Conservation (phyloP, 2,329 filamentous ascomycete genomes). For the Westerdykella sp. region DNA sequence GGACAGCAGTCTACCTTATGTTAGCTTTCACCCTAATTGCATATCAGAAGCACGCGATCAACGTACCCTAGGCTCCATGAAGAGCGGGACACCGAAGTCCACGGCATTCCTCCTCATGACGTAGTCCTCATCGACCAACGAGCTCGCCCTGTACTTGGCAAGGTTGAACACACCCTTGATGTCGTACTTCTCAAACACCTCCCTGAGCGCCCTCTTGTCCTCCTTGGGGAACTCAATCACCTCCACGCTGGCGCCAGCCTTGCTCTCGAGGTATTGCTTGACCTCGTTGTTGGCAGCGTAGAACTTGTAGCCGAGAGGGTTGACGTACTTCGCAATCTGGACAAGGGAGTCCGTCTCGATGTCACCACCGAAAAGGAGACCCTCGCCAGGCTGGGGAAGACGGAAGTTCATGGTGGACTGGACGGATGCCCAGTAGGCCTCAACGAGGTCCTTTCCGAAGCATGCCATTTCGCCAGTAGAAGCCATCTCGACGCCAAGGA, state of each 20-base stretch:
- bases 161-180: slow-evolving; percentile 96
- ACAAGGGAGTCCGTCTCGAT: slow-evolving; percentile 63
- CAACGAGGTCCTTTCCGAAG: slow-evolving; percentile 91
- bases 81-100: slow-evolving; percentile 94
- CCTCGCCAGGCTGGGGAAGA: slow-evolving; percentile 87
- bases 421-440: slow-evolving; percentile 95
- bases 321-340: slow-evolving; percentile 77
- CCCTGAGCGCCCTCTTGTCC: slow-evolving; percentile 88
- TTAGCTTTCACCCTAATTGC: slow-evolving; percentile 12
- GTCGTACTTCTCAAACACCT: slow-evolving; percentile 95
- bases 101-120: slow-evolving; percentile 98
- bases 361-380: slow-evolving; percentile 90
- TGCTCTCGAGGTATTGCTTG: slow-evolving; percentile 74
- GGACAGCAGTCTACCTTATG: slow-evolving; percentile 69
- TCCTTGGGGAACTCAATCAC: slow-evolving; percentile 95
- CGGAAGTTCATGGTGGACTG: slow-evolving; percentile 99
- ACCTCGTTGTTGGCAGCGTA: slow-evolving; percentile 77
- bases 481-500: slow-evolving; percentile 96
- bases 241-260: slow-evolving; percentile 63
- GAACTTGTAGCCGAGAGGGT: slow-evolving; percentile 89
- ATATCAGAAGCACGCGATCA: slow-evolving; percentile 1
- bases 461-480: slow-evolving; percentile 97
- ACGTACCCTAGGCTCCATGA: slow-evolving; percentile 95
- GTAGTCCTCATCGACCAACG: slow-evolving; percentile 85
- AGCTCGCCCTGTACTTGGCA: slow-evolving; percentile 75